These are phyloP conservation scores for Ceratocystis harringtonii DNA, from an alignment of 2,329 filamentous ascomycete species.

Conservation along the genomic window DNA sequence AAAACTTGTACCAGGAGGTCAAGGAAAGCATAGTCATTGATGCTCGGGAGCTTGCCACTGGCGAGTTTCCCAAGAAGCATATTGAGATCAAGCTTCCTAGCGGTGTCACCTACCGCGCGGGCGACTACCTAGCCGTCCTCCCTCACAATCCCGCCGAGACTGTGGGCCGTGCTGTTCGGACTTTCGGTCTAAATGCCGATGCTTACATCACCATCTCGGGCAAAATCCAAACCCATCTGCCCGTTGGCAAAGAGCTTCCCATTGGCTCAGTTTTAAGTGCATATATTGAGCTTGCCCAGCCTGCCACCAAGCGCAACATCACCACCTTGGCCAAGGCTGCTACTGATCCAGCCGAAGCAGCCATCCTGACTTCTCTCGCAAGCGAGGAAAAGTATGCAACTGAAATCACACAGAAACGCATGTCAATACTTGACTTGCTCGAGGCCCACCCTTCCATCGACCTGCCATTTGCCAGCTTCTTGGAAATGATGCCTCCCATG, in stretches of 20 bases:
- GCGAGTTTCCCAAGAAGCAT: slow-evolving; percentile 43
- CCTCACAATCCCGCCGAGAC: slow-evolving; percentile 51
- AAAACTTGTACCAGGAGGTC: slow-evolving; percentile 47
- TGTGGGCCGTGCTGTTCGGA: slow-evolving; percentile 47
- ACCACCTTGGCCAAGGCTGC: slow-evolving; percentile 34
- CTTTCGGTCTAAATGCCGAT: slow-evolving; percentile 56
- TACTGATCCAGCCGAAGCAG: slow-evolving; percentile 30
- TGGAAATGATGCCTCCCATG: slow-evolving; percentile 62
- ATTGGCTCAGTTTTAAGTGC: slow-evolving; percentile 49
- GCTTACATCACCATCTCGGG: slow-evolving; percentile 45
- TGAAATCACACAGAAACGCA: slow-evolving; percentile 39
- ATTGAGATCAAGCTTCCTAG: slow-evolving; percentile 54
- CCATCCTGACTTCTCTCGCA: slow-evolving; percentile 33
- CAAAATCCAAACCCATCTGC: slow-evolving; percentile 37
- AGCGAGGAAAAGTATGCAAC: slow-evolving; percentile 31
- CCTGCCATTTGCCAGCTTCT: slow-evolving; percentile 50
- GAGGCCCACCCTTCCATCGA: slow-evolving; percentile 45
- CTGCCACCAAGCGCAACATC: slow-evolving; percentile 48
- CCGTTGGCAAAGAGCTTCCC: slow-evolving; percentile 41
- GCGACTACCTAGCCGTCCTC: slow-evolving; percentile 62
- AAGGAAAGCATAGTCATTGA: slow-evolving; percentile 44
- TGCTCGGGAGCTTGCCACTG: slow-evolving; percentile 36
- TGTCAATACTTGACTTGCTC: slow-evolving; percentile 54
- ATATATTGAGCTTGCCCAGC: slow-evolving; percentile 59
- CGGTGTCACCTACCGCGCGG: slow-evolving; percentile 50